phyloP scores from a whole-genome alignment of 2,329 filamentous ascomycete species.

The Venturia nashicola region DNA sequence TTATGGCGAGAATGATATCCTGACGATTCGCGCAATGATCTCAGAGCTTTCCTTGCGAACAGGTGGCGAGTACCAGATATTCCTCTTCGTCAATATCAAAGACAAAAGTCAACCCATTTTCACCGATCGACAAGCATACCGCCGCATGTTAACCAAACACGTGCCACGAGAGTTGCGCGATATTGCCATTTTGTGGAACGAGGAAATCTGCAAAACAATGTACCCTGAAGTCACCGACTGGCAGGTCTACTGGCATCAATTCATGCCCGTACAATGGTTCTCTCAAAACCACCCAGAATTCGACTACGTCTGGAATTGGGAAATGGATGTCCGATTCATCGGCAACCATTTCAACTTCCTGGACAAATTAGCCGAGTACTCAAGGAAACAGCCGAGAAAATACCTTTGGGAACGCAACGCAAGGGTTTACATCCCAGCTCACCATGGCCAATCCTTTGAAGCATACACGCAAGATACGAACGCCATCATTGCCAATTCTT shows the following conservation, averaged over 20 bases:
- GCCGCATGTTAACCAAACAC: slow-evolving; percentile 45
- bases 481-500: slow-evolving; percentile 26
- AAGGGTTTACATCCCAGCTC: slow-evolving; percentile 41
- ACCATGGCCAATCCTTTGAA: slow-evolving; percentile 38
- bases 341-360: slow-evolving; percentile 75
- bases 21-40: slow-evolving; percentile 33
- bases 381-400: slow-evolving; percentile 42
- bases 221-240: slow-evolving; percentile 37
- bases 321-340: slow-evolving; percentile 68
- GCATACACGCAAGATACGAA: slow-evolving; percentile 32
- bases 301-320: slow-evolving; percentile 75
- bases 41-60: slow-evolving; percentile 32
- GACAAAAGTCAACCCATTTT: slow-evolving; percentile 46
- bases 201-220: slow-evolving; percentile 36
- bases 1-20: slow-evolving; percentile 34
- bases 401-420: slow-evolving; percentile 47
- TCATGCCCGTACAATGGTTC: slow-evolving; percentile 65
- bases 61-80: slow-evolving; percentile 36
- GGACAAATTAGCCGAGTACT: slow-evolving; percentile 46
- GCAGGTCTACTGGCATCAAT: slow-evolving; percentile 45
- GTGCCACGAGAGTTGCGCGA: slow-evolving; percentile 58
- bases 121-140: slow-evolving; percentile 46
- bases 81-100: slow-evolving; percentile 36
- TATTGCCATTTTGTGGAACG: slow-evolving; percentile 65
- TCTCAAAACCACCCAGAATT: slow-evolving; percentile 65